These are phyloP conservation scores for Penicillium concentricum DNA, from an alignment of 2,329 filamentous ascomycete species.

Conservation along the genomic window DNA sequence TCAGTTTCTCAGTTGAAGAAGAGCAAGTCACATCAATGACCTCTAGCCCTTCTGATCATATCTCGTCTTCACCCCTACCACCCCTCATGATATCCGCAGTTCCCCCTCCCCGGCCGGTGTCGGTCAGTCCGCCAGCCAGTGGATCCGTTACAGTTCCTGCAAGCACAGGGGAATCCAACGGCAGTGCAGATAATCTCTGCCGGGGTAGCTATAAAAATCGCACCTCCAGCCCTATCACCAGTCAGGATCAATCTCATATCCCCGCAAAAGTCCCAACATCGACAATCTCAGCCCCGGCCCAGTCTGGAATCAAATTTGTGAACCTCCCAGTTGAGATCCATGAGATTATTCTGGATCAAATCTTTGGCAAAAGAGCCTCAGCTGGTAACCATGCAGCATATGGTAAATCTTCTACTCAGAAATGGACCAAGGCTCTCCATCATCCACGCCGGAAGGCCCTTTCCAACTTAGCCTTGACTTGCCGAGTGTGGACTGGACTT, in stretches of 20 bases:
- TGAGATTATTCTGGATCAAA: constrained; percentile 67
- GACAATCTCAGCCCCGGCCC: background rate
- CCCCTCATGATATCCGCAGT: constrained; percentile 29
- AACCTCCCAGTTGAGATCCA: constrained; percentile 68
- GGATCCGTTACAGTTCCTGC: constrained; percentile 6
- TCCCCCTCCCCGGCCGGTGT: constrained; percentile 30
- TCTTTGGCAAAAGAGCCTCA: constrained; percentile 68
- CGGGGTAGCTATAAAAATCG: background rate
- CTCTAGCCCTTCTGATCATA: background rate
- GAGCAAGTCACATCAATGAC: background rate
- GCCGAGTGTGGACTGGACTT: constrained; percentile 61
- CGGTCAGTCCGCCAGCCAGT: constrained; percentile 33
- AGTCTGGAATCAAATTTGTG: constrained; percentile 25
- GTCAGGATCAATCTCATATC: background rate
- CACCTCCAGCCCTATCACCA: background rate
- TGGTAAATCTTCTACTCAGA: constrained; percentile 53
- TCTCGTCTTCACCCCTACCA: constrained; percentile 10
- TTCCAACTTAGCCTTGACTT: constrained; percentile 62
- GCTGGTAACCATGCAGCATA: constrained; percentile 50
- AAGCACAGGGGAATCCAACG: constrained; percentile 17
- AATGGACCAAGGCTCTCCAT: constrained; percentile 64
- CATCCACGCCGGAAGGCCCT: constrained; percentile 67
- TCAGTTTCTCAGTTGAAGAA: background rate
- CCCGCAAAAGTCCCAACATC: background rate
- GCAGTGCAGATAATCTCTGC: constrained; percentile 25